Conservation (phyloP, 2,329 filamentous ascomycete species). For the Colletotrichum coccodes region DNA sequence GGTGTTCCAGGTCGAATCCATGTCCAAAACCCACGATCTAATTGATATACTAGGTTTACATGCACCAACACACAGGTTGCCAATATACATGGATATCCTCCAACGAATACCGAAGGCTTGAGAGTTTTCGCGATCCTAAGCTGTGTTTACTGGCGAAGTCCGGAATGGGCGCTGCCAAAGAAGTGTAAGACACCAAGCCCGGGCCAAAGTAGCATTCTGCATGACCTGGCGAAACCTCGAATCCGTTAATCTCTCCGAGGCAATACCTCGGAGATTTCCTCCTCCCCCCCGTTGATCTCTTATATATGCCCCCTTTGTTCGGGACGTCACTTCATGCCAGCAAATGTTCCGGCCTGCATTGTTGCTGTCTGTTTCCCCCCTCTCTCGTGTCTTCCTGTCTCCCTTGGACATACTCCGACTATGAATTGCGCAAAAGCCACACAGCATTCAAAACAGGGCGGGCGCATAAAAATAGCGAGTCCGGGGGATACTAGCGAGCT, state of each 20-base stretch:
- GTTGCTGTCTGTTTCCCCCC: neutral
- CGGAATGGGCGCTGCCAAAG: slow-evolving; percentile 1
- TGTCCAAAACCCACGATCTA: neutral
- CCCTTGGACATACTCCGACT: neutral
- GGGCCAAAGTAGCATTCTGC: slow-evolving; percentile 20
- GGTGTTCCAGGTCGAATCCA: neutral
- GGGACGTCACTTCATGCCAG: neutral
- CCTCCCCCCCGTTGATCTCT: neutral
- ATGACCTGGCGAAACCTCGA: neutral
- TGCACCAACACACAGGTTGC: neutral
- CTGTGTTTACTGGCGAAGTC: neutral
- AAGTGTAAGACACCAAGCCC: slow-evolving; percentile 9
- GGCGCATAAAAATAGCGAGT: slow-evolving; percentile 24
- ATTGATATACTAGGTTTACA: neutral
- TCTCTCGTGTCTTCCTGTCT: neutral
- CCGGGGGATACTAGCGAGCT: slow-evolving; percentile 4
- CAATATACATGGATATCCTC: neutral
- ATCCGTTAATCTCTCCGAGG: neutral
- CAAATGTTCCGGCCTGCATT: neutral
- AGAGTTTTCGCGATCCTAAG: neutral
- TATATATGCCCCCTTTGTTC: neutral
- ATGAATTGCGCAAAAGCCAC: neutral
- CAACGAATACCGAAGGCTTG: neutral
- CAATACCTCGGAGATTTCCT: slow-evolving; percentile 14
- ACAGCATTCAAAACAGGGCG: neutral